Base-by-base conservation (phyloP, 192 early-diverging fungal genomes). In the Phlyctochytrium arcticum region DNA sequence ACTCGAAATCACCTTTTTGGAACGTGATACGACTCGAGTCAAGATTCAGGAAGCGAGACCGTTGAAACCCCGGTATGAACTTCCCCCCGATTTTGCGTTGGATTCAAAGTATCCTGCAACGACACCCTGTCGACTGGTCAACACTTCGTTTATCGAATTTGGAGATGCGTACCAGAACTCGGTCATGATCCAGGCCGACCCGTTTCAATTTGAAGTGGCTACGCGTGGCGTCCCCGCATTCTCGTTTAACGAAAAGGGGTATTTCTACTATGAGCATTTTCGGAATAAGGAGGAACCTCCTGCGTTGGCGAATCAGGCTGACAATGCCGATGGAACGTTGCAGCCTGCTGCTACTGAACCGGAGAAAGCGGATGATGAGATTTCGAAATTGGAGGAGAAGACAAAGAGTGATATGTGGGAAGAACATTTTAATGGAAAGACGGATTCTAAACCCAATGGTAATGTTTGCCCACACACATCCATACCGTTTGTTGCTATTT, bases 361-460 rank as follows among this genome's bases (percentile, higher is more conserved):
- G 3, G 44, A 34, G n/a, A 49, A 34, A 17, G 37, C 68, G 6
- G 80, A 80, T 29, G 75, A 80, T 27, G 60, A 74, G 50, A 60
- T 80, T 3, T 65, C 78, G 62, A 62, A 67, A 65, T 57, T 82
- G 15, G 74, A 80, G 21, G 65, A 83, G 29, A 65, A 69, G 29
- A 36, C 79, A 6, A 74, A 78, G 9, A 72, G 78, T 23, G 86
- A 82, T 60, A 63, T 84, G 53, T 93, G 95, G 92, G 85, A 90
- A 57, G 97, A 99, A 68, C 74, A 77, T n/a, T 99, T 98, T 78
- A 87, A 85, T 60, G 75, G 87, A 1, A 88, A 87, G 79, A 85
- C 80, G 9, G 97, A 99, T 74, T 78, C 87, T n/a, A 99, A 99
- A 77, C 95, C 95, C 6, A 80, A 87, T 67, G 97, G 91, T 89